phyloP scores from a whole-genome alignment of 495 filamentous ascomycete species.

The Penicillium silybi region DNA sequence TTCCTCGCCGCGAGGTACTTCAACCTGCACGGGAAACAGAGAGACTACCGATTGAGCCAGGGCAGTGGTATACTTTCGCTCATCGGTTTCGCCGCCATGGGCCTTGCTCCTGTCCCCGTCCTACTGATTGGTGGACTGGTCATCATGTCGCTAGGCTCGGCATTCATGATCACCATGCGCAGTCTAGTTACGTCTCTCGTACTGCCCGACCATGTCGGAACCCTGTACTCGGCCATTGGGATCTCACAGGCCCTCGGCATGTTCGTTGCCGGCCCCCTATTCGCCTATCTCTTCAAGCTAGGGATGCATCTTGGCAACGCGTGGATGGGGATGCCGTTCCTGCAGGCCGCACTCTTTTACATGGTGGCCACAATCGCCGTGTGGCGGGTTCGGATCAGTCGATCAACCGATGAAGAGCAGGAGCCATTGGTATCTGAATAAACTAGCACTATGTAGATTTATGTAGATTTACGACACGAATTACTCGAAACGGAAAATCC shows the following conservation, averaged over 20 bases:
- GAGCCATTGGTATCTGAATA: constrained; percentile 6
- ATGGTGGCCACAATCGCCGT: constrained; percentile 13
- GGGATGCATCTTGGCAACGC: constrained; percentile 35
- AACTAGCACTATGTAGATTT: neutral
- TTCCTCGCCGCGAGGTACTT: constrained; percentile 19
- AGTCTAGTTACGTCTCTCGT: constrained; percentile 36
- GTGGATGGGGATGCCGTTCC: constrained; percentile 33
- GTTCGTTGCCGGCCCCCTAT: constrained; percentile 32
- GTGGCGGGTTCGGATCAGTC: constrained; percentile 10
- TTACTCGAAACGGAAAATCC: neutral
- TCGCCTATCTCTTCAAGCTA: constrained; percentile 33
- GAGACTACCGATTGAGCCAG: constrained; percentile 33
- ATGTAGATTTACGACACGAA: neutral
- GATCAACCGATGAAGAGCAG: constrained; percentile 8
- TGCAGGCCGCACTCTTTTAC: constrained; percentile 21
- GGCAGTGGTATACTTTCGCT: constrained; percentile 24
- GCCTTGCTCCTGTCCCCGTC: constrained; percentile 24
- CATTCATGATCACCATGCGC: constrained; percentile 28
- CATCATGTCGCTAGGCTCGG: constrained; percentile 30
- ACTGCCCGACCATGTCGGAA: constrained; percentile 27
- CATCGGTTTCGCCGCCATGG: constrained; percentile 30
- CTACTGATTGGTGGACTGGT: constrained; percentile 34
- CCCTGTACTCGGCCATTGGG: constrained; percentile 31
- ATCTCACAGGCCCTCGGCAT: constrained; percentile 29
- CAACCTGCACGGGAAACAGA: constrained; percentile 23